phyloP scores from a whole-genome alignment of 2,329 filamentous ascomycete species.

The Neofusicoccum sp. region DNA sequence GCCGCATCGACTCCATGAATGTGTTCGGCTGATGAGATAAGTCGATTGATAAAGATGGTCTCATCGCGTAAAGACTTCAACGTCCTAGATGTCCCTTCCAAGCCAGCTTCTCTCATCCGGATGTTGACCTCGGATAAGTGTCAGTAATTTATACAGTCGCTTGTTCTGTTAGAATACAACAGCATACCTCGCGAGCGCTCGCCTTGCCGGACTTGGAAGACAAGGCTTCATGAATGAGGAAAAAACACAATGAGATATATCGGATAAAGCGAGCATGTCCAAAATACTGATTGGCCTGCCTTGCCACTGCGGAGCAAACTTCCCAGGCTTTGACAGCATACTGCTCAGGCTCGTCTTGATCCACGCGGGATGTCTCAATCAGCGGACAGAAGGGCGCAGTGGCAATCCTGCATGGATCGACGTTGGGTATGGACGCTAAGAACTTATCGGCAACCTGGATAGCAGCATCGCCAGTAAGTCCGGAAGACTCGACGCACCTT shows the following conservation, averaged over 20 bases:
- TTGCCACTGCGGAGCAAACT: conserved; percentile 12
- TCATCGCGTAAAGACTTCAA: conserved; percentile 19
- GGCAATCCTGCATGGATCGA: background rate
- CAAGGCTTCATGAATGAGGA: conserved; percentile 15
- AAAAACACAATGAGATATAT: conserved; percentile 19
- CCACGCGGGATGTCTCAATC: background rate
- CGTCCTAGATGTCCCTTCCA: conserved; percentile 15
- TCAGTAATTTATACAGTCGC: too few species aligned
- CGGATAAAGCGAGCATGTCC: conserved; percentile 16
- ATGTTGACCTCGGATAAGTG: conserved; percentile 20
- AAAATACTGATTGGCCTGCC: conserved; percentile 17
- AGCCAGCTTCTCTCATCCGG: conserved; percentile 19
- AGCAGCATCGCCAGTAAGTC: background rate
- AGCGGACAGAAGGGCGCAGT: background rate
- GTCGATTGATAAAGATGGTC: conserved; percentile 17
- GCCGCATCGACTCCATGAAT: background rate
- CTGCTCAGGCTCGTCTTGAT: background rate
- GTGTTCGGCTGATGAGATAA: conserved; percentile 16
- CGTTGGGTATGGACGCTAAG: background rate
- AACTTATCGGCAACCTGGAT: background rate
- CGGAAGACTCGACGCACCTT: too few species aligned
- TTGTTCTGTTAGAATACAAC: too few species aligned
- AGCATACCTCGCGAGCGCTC: too few species aligned
- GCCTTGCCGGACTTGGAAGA: conserved; percentile 16
- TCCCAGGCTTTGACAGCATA: conserved; percentile 13